phyloP scores from a whole-genome alignment of 176 grass and related monocot species.

The Raddia distichophylla region DNA sequence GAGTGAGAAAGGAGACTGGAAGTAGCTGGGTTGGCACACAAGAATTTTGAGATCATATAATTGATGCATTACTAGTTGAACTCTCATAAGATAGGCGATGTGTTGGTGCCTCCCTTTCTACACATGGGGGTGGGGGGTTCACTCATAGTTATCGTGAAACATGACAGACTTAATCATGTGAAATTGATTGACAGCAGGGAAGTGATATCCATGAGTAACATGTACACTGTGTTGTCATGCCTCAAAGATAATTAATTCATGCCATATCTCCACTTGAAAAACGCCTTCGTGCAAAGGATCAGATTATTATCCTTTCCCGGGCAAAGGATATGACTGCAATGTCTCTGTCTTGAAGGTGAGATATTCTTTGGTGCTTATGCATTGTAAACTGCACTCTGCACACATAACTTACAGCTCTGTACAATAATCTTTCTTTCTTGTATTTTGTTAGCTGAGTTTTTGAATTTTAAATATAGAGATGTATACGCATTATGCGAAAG shows the following conservation, averaged over 20 bases:
- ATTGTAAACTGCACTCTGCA: slow-evolving; percentile 23
- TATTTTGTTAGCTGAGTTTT: slow-evolving; percentile 13
- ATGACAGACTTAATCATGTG: too few relatives aligned
- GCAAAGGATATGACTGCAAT: background rate
- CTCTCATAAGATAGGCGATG: too few relatives aligned
- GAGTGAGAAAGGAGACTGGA: slow-evolving; percentile 53
- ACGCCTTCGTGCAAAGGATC: slow-evolving; percentile 12
- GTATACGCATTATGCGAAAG: background rate
- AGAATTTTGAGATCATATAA: slow-evolving; percentile 37
- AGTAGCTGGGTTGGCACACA: slow-evolving; percentile 59
- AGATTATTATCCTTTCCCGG: slow-evolving; percentile 29
- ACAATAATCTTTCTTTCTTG: slow-evolving; percentile 28
- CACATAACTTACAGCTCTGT: background rate
- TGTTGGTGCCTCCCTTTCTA: too few relatives aligned
- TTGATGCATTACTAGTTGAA: too few relatives aligned
- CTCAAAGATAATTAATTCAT: too few relatives aligned
- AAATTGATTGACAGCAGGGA: too few relatives aligned
- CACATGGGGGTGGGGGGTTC: too few relatives aligned
- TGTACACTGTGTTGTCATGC: too few relatives aligned
- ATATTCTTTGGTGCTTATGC: background rate
- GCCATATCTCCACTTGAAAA: slow-evolving; percentile 3
- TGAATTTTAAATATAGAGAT: slow-evolving; percentile 21
- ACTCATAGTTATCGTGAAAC: too few relatives aligned
- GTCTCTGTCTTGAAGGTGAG: slow-evolving; percentile 23
- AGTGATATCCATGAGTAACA: too few relatives aligned